Base-by-base conservation (phyloP, 2,329 filamentous ascomycete species). In the Aspergillaceae sp. region DNA sequence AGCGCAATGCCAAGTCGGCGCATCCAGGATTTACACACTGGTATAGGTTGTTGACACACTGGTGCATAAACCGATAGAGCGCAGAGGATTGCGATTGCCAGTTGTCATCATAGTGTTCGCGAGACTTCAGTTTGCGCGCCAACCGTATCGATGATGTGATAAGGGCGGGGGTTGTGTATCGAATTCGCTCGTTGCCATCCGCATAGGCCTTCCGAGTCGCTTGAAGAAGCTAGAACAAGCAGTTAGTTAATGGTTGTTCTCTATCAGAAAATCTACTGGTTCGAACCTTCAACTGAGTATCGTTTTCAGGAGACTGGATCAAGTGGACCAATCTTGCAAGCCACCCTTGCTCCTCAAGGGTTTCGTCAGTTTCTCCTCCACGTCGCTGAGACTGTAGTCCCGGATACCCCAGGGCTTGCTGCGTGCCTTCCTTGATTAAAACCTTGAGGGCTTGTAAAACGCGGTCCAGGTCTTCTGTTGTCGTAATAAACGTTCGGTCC, bases 291-390 rank as follows among this genome's bases (percentile, higher is more conserved):
- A 95, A 92, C 64, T 98, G 92, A 0, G 85, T 94, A 57, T 95
- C 88, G 60, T 97, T 97, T 62, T 94, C 80, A 33, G 87, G 76
- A 40, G 82, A 86, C 47, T 87, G 77, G 44, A 98, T 80, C 46
- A 96, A 74, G 69, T 98, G 92, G 11, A 96, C 82, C 61, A 98
- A 84, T 56, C 92, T 80, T 33, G 92, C 92, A 45, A 98, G 76
- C 89, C 89, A 96, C 43, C 92, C 92, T 73, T 98, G 92, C 70
- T 98, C 92, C 68, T 98, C 91, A 60, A 97, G 82, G 0, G 91
- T 97, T 71, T 98, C 94, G 51, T 98, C 92, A 0, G 92, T 97
- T 72, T 98, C 94, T 41, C 79, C 74, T 19, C 80, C 79, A 51
- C 88, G 82, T 52, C 87, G 77, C 60, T 91, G 86, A 9, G 75